Evolutionary conservation across 148 eudicot species (phyloP).

Genomic region (Rhododendron griersonianum): DNA sequence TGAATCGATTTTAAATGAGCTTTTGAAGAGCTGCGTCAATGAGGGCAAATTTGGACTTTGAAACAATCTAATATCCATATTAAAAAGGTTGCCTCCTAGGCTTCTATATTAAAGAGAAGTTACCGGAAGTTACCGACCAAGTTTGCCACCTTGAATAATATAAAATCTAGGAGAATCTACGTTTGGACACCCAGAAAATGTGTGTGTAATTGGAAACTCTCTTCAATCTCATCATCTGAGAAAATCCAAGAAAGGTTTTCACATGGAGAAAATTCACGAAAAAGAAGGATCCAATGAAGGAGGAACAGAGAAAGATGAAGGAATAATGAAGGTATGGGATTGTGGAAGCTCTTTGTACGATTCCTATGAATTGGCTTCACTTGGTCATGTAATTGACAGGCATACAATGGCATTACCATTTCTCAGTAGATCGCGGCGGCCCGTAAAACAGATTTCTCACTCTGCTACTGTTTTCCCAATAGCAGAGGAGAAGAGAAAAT

Average conservation of each 20-base stretch:
- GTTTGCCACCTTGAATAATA: not conserved
- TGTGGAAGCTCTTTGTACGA: conserved; percentile 77
- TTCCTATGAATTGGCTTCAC: conserved; percentile 49
- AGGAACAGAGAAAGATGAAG: conserved; percentile 5
- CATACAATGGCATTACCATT: conserved; percentile 40
- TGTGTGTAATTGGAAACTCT: not conserved
- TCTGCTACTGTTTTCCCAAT: not conserved
- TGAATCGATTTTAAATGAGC: not conserved
- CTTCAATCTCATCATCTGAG: not conserved
- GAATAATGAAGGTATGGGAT: conserved; percentile 47
- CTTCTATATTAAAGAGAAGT: not conserved
- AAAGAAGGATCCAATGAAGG: not conserved
- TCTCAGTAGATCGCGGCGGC: conserved; percentile 26
- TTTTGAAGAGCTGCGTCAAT: not conserved
- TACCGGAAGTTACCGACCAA: not conserved
- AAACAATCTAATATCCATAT: not conserved
- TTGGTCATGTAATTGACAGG: conserved; percentile 45
- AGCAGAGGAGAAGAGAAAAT: not conserved
- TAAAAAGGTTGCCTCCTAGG: not conserved
- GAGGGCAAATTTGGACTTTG: not conserved
- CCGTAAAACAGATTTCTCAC: not conserved
- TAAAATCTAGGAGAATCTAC: not conserved
- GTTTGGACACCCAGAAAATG: conserved; percentile 1
- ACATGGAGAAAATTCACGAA: not conserved
- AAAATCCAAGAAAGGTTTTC: not conserved